These are phyloP conservation scores for Hydnum rufescens DNA, from an alignment of 768 basidiomycete genomes.

Conservation along the genomic window DNA sequence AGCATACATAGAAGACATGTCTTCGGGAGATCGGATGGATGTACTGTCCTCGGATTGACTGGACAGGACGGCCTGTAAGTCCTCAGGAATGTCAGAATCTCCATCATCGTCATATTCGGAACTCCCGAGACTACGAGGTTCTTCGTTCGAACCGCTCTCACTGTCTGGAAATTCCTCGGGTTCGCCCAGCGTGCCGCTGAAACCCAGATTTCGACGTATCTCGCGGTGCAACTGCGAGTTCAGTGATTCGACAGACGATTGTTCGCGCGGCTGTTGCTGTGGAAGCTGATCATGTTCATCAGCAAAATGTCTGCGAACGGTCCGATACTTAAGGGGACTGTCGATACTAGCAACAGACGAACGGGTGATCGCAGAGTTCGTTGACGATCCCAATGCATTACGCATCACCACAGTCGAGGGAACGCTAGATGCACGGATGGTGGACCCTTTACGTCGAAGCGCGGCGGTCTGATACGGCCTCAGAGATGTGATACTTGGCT, in stretches of 20 bases:
- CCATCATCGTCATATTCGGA: conserved; percentile 26
- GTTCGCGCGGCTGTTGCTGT: not conserved
- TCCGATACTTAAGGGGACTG: not conserved
- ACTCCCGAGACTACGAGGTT: not conserved
- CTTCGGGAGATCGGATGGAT: not conserved
- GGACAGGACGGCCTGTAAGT: conserved; percentile 42
- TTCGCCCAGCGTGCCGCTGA: conserved; percentile 52
- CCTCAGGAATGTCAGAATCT: conserved; percentile 66
- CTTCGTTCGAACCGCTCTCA: conserved; percentile 23
- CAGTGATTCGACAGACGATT: not conserved
- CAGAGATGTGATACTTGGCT: conserved; percentile 28
- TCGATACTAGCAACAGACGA: not conserved
- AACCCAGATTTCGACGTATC: conserved; percentile 35
- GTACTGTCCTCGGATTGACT: conserved; percentile 13
- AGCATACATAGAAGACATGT: not conserved
- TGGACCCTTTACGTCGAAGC: conserved; percentile 2
- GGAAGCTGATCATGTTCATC: not conserved
- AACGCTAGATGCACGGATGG: not conserved
- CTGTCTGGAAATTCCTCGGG: conserved; percentile 9
- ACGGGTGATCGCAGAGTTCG: too few relatives aligned
- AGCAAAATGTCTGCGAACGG: not conserved
- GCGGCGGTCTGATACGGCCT: conserved; percentile 29
- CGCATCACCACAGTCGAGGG: not conserved
- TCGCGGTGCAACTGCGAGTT: conserved; percentile 4
- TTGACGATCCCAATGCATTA: not conserved